A percentile compares a stretch with the other conserved stretches of the same genome.
Evolutionary conservation across 2,329 filamentous ascomycete species (phyloP).

Genomic region (Beauveria australis): DNA sequence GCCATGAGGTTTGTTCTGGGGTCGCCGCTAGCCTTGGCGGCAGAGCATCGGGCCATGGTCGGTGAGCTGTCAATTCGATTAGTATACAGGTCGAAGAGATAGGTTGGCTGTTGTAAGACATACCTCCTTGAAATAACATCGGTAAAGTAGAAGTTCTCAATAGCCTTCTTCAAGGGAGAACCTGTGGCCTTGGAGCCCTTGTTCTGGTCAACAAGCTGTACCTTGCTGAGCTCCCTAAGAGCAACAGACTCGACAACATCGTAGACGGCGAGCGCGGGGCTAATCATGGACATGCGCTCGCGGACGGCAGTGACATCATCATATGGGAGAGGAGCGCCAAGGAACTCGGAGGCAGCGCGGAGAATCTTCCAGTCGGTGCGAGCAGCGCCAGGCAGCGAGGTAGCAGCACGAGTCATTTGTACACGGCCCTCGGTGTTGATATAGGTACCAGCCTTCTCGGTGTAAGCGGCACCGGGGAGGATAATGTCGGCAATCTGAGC

Average conservation of each 20-base stretch:
- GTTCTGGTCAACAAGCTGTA: constrained; percentile 93
- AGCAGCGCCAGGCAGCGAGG: constrained; percentile 78
- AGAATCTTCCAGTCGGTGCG: constrained; percentile 99
- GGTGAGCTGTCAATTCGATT: constrained; percentile 58
- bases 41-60: constrained; percentile 96
- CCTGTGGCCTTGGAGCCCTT: constrained; percentile 71
- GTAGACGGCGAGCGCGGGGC: constrained; percentile 79
- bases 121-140: constrained; percentile 94
- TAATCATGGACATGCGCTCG: constrained; percentile 92
- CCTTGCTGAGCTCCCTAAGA: constrained; percentile 71
- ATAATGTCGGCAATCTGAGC: constrained; percentile 90
- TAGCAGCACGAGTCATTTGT: constrained; percentile 86
- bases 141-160: constrained; percentile 98
- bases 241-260: constrained; percentile 81
- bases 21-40: constrained; percentile 77
- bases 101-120: constrained; percentile 23
- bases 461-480: constrained; percentile 90
- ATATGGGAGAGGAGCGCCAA: constrained; percentile 80
- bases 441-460: constrained; percentile 92
- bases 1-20: constrained; percentile 74
- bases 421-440: constrained; percentile 97
- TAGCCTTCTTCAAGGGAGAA: constrained; percentile 70
- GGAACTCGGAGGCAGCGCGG: constrained; percentile 83
- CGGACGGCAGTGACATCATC: constrained; percentile 84
- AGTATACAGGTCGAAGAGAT: constrained; percentile 15